Evolutionary conservation across 108 stramenopile genomes (phyloP).

Genomic region (Cyclostephanos tholiformis): DNA sequence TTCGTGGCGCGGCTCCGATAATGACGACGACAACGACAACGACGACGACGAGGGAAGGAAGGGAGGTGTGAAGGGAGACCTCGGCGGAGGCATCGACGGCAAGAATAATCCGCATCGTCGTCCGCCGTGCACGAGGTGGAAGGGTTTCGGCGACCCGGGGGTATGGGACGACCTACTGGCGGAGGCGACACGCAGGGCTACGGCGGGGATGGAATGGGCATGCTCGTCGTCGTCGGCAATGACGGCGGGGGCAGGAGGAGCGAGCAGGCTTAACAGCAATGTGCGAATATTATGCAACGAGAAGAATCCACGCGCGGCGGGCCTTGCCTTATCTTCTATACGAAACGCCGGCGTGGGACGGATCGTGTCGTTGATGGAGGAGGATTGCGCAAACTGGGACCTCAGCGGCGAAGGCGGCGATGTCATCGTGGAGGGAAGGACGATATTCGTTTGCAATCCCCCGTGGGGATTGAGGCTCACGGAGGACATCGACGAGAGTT

Average conservation of each 20-base stretch:
- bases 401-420: slow-evolving; percentile 19
- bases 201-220: slow-evolving; percentile 60
- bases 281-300: slow-evolving; percentile 53
- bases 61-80: too few species aligned
- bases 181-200: slow-evolving; percentile 63
- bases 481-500: slow-evolving; percentile 74
- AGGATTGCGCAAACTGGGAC: slow-evolving; percentile 67
- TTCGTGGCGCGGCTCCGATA: slow-evolving; percentile 24
- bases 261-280: slow-evolving; percentile 15
- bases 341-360: slow-evolving; percentile 54
- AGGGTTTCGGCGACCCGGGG: slow-evolving; percentile 37
- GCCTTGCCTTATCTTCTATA: slow-evolving; percentile 40
- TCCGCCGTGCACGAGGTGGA: slow-evolving; percentile 80
- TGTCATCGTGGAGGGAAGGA: slow-evolving; percentile 26
- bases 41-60: neutral
- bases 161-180: slow-evolving; percentile 69
- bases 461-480: slow-evolving; percentile 82
- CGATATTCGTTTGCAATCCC: slow-evolving; percentile 73
- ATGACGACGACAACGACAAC: slow-evolving; percentile 18
- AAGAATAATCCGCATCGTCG: slow-evolving; percentile 45
- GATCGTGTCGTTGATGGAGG: slow-evolving; percentile 57
- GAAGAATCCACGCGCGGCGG: slow-evolving; percentile 46
- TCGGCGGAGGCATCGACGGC: neutral
- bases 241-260: neutral
- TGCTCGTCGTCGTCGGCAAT: too few species aligned